Conservation (phyloP, 306 rosid genomes). For the Comarum palustre region DNA sequence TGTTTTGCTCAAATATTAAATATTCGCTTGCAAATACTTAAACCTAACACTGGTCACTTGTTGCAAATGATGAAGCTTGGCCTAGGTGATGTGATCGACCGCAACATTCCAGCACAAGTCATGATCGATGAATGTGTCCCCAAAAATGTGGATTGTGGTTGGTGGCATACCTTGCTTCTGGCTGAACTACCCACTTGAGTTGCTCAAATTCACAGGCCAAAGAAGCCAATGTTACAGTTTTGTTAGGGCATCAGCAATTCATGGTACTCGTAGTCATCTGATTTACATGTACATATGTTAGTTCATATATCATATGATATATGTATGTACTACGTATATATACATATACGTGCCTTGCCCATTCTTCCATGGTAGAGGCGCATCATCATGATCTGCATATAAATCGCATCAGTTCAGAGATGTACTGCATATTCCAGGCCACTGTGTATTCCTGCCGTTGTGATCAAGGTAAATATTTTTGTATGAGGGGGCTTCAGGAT, state of each 20-base stretch:
- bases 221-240: constrained; percentile 54
- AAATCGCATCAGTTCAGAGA: constrained; percentile 3
- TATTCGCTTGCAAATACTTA: neutral
- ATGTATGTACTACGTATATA: constrained; percentile 25
- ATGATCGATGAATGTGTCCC: constrained; percentile 54
- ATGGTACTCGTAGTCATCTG: constrained; percentile 27
- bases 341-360: constrained; percentile 31
- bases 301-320: constrained; percentile 32
- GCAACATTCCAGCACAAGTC: constrained; percentile 81
- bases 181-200: constrained; percentile 68
- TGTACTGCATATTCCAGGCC: constrained; percentile 25
- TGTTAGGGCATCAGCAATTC: constrained; percentile 71
- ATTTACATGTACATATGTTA: constrained; percentile 49
- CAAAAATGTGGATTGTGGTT: constrained; percentile 77
- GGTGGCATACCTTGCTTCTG: constrained; percentile 97
- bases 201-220: constrained; percentile 23
- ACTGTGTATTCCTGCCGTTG: constrained; percentile 21
- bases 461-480: constrained; percentile 15
- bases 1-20: neutral
- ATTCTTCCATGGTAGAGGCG: constrained; percentile 45
- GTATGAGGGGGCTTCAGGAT: constrained; percentile 17
- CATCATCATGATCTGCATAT: constrained; percentile 30
- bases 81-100: constrained; percentile 87
- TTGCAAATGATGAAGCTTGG: constrained; percentile 66
- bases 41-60: neutral